A percentile compares a stretch with the other conserved stretches of the same genome.
Conservation (phyloP, 768 basidiomycete genomes). For the Asterophora lycoperdoides region DNA sequence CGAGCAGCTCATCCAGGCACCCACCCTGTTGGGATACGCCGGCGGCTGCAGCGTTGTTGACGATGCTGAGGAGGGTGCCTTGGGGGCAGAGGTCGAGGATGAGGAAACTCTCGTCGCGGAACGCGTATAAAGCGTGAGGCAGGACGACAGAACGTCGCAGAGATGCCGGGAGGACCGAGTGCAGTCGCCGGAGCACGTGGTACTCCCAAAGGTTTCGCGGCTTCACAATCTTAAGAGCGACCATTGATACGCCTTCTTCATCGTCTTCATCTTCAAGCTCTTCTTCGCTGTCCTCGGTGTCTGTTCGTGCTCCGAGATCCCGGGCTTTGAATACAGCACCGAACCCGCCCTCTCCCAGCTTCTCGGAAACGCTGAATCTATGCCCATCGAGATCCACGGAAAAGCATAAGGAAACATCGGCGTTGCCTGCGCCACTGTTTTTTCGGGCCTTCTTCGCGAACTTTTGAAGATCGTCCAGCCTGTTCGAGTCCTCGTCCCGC, state of each 20-base stretch:
- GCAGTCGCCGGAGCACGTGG: conserved; percentile 74
- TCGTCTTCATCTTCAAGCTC: conserved; percentile 55
- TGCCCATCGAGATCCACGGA: conserved; percentile 59
- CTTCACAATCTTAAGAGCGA: conserved; percentile 90
- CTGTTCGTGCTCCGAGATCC: conserved; percentile 46
- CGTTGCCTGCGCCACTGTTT: conserved; percentile 33
- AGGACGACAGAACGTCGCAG: conserved; percentile 67
- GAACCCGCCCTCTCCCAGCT: conserved; percentile 96
- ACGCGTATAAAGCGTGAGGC: conserved; percentile 80
- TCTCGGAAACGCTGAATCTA: conserved; percentile 70
- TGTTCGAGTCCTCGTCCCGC: conserved; percentile 46
- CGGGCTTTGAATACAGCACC: conserved; percentile 91
- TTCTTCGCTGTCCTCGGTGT: conserved; percentile 49
- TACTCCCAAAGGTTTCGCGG: conserved; percentile 94
- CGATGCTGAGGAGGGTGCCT: conserved; percentile 87
- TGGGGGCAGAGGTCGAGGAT: conserved; percentile 85
- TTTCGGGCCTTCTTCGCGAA: conserved; percentile 53
- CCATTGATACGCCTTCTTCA: conserved; percentile 49
- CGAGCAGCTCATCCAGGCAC: conserved; percentile 87
- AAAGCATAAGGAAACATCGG: conserved; percentile 39
- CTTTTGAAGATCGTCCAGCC: conserved; percentile 69
- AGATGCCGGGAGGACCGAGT: conserved; percentile 55
- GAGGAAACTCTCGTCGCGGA: conserved; percentile 85
- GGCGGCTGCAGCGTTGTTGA: conserved; percentile 75
- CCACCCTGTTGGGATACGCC: conserved; percentile 79